These are phyloP conservation scores for Candida boidinii DNA, from an alignment of 805 yeast genomes.

Conservation along the genomic window DNA sequence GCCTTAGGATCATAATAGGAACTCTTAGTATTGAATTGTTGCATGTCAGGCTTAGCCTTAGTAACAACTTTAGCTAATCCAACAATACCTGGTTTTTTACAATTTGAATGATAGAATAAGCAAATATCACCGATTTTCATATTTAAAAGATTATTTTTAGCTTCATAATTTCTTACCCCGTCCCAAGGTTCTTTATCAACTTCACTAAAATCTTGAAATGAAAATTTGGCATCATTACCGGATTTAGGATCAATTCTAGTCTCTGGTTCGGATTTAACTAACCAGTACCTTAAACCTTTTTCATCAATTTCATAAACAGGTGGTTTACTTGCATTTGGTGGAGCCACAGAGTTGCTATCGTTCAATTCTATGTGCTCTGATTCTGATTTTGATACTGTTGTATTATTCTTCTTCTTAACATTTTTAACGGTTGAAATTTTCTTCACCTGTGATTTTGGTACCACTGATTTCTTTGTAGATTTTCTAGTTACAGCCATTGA, in stretches of 20 bases:
- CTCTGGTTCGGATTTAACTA: constrained; percentile 48
- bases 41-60: constrained; percentile 29
- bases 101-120: constrained; percentile 48
- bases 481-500: too few relatives aligned
- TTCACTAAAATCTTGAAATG: constrained; percentile 32
- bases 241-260: constrained; percentile 37
- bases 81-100: constrained; percentile 46
- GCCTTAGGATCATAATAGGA: constrained; percentile 43
- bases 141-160: constrained; percentile 38
- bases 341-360: too few relatives aligned
- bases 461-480: too few relatives aligned
- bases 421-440: too few relatives aligned
- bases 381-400: too few relatives aligned
- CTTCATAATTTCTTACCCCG: constrained; percentile 53
- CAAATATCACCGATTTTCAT: constrained; percentile 41
- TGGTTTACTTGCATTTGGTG: constrained; percentile 25
- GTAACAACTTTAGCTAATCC: constrained; percentile 33
- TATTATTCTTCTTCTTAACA: too few relatives aligned
- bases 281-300: constrained; percentile 34
- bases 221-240: constrained; percentile 40
- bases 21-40: constrained; percentile 32
- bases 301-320: constrained; percentile 23
- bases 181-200: constrained; percentile 42
- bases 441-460: too few relatives aligned
- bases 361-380: too few relatives aligned